A percentile compares a stretch with the other conserved stretches of the same genome.
These are phyloP conservation scores for Dispira parvispora DNA, from an alignment of 192 early-diverging fungal genomes.

Conservation along the genomic window DNA sequence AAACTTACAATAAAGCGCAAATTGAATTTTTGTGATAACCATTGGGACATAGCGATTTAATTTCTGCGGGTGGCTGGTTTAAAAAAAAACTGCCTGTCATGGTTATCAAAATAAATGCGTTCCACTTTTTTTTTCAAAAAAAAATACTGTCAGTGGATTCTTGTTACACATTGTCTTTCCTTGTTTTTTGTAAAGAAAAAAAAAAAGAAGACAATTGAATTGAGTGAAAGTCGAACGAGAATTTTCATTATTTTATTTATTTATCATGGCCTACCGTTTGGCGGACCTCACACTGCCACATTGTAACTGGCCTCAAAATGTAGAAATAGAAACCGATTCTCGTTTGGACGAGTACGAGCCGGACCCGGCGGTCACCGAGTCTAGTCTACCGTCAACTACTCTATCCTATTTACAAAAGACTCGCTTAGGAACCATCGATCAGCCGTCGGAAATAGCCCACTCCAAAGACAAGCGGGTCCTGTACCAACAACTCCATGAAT, in stretches of 20 bases:
- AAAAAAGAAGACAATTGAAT: no score
- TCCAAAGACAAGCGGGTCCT: neutral
- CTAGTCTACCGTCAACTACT: neutral
- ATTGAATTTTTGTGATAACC: no score
- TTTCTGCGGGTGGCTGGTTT: no score
- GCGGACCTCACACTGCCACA: neutral
- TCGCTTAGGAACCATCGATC: neutral
- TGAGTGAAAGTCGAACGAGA: neutral
- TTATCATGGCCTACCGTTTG: neutral
- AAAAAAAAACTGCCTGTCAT: no score
- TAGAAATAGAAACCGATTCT: constrained; percentile 1
- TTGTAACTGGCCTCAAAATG: neutral
- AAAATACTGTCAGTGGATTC: no score
- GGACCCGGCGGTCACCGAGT: neutral
- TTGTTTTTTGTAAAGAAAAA: no score
- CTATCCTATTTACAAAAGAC: neutral
- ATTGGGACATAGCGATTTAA: no score
- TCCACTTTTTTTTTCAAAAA: no score
- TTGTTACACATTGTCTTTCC: no score
- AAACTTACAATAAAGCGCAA: no score
- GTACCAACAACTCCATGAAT: neutral
- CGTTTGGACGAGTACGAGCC: neutral
- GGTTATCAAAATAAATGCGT: no score
- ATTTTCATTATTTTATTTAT: neutral
- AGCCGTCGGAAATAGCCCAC: neutral